These are phyloP conservation scores for Rhododendron molle DNA, from an alignment of 148 eudicot genomes.

Conservation along the genomic window DNA sequence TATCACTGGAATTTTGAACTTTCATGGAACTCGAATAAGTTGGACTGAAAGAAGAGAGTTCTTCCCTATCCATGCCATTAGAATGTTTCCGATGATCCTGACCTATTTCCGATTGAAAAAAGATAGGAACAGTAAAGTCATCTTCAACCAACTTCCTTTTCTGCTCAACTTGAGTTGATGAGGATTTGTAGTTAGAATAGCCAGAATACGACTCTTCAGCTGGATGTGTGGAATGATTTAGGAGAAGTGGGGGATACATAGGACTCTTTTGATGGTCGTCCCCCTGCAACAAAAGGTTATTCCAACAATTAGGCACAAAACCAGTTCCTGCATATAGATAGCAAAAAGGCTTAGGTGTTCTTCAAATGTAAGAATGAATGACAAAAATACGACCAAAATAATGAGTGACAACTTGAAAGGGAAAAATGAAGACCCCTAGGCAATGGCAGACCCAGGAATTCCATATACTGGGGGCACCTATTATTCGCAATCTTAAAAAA, in stretches of 20 bases:
- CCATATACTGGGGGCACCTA: too few species aligned
- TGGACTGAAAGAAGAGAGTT: slow-evolving; percentile 18
- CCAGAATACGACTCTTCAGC: slow-evolving; percentile 32
- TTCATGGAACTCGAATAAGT: slow-evolving; percentile 10
- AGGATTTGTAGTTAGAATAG: slow-evolving; percentile 30
- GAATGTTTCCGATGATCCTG: slow-evolving; percentile 20
- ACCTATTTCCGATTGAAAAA: slow-evolving; percentile 38
- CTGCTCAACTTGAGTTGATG: slow-evolving; percentile 24
- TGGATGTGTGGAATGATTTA: slow-evolving; percentile 29
- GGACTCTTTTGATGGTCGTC: slow-evolving; percentile 32
- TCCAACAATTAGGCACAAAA: background rate
- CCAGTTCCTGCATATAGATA: background rate
- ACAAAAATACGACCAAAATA: background rate
- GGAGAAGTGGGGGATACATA: slow-evolving; percentile 35
- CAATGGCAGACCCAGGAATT: too few species aligned
- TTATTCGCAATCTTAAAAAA: too few species aligned
- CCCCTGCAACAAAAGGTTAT: slow-evolving; percentile 34
- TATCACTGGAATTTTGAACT: slow-evolving; percentile 22
- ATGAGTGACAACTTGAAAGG: background rate
- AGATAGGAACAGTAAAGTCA: slow-evolving; percentile 79
- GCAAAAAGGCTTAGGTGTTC: background rate
- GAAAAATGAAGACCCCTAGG: background rate
- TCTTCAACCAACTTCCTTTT: slow-evolving; percentile 55
- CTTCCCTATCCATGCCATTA: slow-evolving; percentile 20
- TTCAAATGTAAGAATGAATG: background rate